Percentiles rank a stretch among this genome's conserved stretches.
Evolutionary conservation across 2,329 filamentous ascomycete genomes (phyloP).

Genomic region (Talaromyces sp.): DNA sequence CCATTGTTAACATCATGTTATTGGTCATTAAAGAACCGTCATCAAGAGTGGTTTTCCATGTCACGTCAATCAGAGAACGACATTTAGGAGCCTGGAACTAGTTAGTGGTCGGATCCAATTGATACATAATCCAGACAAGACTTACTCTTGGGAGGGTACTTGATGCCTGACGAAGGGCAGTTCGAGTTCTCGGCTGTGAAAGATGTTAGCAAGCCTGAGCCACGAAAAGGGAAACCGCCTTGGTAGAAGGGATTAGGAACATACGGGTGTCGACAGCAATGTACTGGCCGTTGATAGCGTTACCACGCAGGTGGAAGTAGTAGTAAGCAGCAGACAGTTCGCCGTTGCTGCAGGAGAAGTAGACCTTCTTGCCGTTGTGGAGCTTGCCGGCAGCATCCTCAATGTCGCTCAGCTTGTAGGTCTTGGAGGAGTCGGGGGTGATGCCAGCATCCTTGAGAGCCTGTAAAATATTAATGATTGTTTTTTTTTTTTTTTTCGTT

Average conservation of each 20-base stretch:
- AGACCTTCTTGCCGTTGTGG: slow-evolving; percentile 45
- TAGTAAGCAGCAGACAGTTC: slow-evolving; percentile 54
- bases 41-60: not conserved
- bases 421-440: slow-evolving; percentile 43
- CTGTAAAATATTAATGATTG: slow-evolving; percentile 17
- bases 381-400: slow-evolving; percentile 45
- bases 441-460: slow-evolving; percentile 54
- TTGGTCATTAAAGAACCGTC: not conserved
- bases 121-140: not conserved
- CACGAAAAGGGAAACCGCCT: not conserved
- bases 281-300: slow-evolving; percentile 57
- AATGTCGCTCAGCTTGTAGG: slow-evolving; percentile 49
- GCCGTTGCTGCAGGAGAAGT: slow-evolving; percentile 46
- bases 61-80: not conserved
- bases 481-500: not conserved
- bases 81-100: not conserved
- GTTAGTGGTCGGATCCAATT: not conserved
- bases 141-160: slow-evolving; percentile 56
- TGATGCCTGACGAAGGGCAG: slow-evolving; percentile 59
- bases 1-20: not conserved
- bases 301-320: slow-evolving; percentile 47
- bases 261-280: slow-evolving; percentile 48
- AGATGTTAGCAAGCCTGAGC: not conserved
- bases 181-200: slow-evolving; percentile 49
- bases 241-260: slow-evolving; percentile 13